Evolutionary conservation across 2,329 filamentous ascomycete species (phyloP).

Genomic region (Fusarium torulosum): DNA sequence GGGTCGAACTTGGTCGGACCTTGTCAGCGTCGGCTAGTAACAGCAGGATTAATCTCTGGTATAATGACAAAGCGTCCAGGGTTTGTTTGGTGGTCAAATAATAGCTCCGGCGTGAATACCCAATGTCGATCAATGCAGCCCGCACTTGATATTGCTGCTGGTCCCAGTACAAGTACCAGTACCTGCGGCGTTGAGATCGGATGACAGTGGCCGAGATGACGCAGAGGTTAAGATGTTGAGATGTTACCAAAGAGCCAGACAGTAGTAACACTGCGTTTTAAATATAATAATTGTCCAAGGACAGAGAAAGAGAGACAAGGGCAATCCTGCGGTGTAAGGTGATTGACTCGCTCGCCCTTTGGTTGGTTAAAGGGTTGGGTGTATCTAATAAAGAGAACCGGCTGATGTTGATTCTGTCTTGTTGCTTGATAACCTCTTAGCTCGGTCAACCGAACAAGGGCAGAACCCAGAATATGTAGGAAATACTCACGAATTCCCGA

Average conservation of each 20-base stretch:
- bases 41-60: conserved; percentile 24
- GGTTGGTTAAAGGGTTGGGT: conserved; percentile 4
- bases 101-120: conserved; percentile 8
- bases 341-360: conserved; percentile 4
- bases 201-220: conserved; percentile 29
- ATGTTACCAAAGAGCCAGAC: conserved; percentile 5
- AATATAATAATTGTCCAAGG: background rate
- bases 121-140: conserved; percentile 7
- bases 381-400: conserved; percentile 18
- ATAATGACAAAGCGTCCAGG: conserved; percentile 5
- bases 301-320: background rate
- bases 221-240: conserved; percentile 21
- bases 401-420: conserved; percentile 8
- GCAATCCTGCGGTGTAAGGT: conserved; percentile 12
- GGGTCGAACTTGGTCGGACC: conserved; percentile 41
- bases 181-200: conserved; percentile 24
- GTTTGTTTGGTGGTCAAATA: conserved; percentile 27
- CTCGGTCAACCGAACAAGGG: conserved; percentile 4
- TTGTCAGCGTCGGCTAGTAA: conserved; percentile 38
- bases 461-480: background rate
- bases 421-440: conserved; percentile 3
- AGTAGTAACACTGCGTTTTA: conserved; percentile 9
- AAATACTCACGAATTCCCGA: background rate
- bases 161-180: background rate
- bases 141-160: conserved; percentile 11